Evolutionary conservation across 192 early-diverging fungal genomes (phyloP).

Genomic region (Piromyces finnis): DNA sequence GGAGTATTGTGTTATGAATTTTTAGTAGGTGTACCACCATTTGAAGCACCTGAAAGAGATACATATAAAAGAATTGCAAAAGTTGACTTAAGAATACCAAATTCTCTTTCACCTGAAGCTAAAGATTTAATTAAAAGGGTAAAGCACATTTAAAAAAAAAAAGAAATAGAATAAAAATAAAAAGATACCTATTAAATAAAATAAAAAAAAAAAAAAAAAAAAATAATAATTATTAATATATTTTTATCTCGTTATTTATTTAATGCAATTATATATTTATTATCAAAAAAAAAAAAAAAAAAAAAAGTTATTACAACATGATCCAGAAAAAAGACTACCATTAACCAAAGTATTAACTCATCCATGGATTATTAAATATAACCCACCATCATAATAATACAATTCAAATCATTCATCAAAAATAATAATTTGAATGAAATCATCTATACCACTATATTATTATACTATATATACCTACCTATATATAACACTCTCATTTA

Average conservation of each 20-base stretch:
- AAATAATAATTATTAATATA: background rate
- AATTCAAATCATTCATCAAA: too few relatives aligned
- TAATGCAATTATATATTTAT: background rate
- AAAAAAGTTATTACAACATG: conserved; percentile 51
- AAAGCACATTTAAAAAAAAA: background rate
- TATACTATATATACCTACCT: too few relatives aligned
- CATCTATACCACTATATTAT: too few relatives aligned
- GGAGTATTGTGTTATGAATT: conserved; percentile 90
- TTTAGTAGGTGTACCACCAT: conserved; percentile 77
- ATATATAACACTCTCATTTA: too few relatives aligned
- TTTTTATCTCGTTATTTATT: background rate
- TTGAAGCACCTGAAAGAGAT: conserved; percentile 51
- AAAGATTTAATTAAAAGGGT: conserved; percentile 69
- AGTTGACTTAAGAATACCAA: conserved; percentile 69
- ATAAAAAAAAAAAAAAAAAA: background rate
- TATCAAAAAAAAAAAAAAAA: too few relatives aligned
- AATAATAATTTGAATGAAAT: too few relatives aligned
- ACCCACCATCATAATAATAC: background rate
- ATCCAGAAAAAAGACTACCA: conserved; percentile 47
- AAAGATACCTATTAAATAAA: too few relatives aligned
- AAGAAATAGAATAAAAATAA: too few relatives aligned
- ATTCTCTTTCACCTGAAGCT: conserved; percentile 57
- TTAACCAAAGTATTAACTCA: conserved; percentile 60
- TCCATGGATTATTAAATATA: conserved; percentile 41
- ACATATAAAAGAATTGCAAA: conserved; percentile 70